Evolutionary conservation across 371 early-diverging fungal species (phyloP).

Genomic region (Smittium mucronatum): DNA sequence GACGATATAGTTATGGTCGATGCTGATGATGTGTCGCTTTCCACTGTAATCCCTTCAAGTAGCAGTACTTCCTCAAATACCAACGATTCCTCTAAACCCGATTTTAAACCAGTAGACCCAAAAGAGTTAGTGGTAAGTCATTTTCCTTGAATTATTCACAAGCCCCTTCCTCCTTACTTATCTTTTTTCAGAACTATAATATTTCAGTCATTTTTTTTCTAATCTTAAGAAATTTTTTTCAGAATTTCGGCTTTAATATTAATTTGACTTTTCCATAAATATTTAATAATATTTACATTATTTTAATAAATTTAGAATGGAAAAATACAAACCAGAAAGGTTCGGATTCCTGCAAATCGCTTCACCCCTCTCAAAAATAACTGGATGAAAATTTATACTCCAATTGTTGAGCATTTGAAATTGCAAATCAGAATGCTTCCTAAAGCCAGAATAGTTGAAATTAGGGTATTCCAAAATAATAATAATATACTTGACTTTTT

Average conservation of each 20-base stretch:
- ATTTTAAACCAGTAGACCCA: neutral
- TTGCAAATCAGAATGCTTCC: slow-evolving; percentile 95
- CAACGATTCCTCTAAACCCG: neutral
- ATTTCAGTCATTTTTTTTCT: no score
- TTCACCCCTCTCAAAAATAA: slow-evolving; percentile 82
- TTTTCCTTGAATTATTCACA: no score
- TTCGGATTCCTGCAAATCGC: slow-evolving; percentile 88
- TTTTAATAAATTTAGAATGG: slow-evolving; percentile 10
- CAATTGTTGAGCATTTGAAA: slow-evolving; percentile 95
- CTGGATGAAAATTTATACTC: slow-evolving; percentile 98
- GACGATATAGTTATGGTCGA: neutral
- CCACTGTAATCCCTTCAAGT: no score
- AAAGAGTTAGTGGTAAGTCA: neutral
- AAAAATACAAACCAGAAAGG: slow-evolving; percentile 49
- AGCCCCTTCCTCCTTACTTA: no score
- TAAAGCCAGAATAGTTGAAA: slow-evolving; percentile 76
- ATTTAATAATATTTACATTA: no score
- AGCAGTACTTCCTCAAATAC: no score
- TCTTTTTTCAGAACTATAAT: no score
- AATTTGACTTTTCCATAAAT: no score
- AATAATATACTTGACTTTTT: neutral
- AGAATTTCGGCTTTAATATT: no score
- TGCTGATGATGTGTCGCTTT: neutral
- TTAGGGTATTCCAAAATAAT: slow-evolving; percentile 31
- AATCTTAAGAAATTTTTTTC: no score